Evolutionary conservation across 179 eudicot species (phyloP), one percentile per base, ranked within the genome.

Genomic region (Vitellaria paradoxa): DNA sequence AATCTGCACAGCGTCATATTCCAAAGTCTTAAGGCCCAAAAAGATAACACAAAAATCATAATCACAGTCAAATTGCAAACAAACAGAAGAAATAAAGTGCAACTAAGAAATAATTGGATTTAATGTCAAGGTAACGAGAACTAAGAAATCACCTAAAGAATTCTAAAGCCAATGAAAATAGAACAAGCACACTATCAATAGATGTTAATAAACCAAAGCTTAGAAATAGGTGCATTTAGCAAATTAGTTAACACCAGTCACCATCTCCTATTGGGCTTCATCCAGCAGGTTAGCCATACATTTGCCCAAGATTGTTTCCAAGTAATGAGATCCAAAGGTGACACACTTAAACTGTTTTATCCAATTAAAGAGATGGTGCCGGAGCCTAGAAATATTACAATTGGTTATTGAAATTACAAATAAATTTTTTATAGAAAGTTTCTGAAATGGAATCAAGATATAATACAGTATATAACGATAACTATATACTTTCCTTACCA

Each of bases 1-100:
- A 70, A 91, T 93, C 97, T 93, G 96, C 84, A 85, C 76, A 42
- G 18, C 45, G 65, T 24, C 23, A 75, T 11, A 68, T 42, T 0
- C 3, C 73, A 24, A 52, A 15, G 20, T 69, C 1, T 37, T 37
- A 62, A 81, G 65, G 4, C 45, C 66, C 20, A 70, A 74, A 68
- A 20, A 49, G 30, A 63, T 6, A 10, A 52, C 9, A 76, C 9
- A 53, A 52, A 57, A 76, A 66, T 37, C 11, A 18, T 12, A 10
- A 57, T 73, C 9, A 56, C 49, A 30, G 37, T 37, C 7, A 9
- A 70, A 50, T 68, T 68, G 55, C 30, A 49, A 0, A 49, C 0
- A 49, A 50, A 11, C 60, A 20, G 15, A 57, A 56, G 56, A 23
- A 46, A 45, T 13, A 49, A 11, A 12, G 21, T 49, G 2, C 37